A percentile compares a stretch with the other conserved stretches of the same genome.
Conservation (phyloP, 331 rosid species). For the Quercus tomentella region DNA sequence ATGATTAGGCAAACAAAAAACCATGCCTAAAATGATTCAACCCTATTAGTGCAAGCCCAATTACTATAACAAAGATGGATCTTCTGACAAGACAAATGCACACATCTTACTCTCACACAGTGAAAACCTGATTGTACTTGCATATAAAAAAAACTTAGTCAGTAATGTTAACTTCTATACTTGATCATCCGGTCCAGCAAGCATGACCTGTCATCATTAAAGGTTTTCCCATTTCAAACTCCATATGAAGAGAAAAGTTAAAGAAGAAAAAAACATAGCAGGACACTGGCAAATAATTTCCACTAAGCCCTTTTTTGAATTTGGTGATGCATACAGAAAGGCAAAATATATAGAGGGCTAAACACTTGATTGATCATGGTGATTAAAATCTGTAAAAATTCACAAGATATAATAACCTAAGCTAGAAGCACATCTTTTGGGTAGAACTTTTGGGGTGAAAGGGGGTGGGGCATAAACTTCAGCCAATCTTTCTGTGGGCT, state of each 20-base stretch:
- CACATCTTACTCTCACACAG: constrained; percentile 45
- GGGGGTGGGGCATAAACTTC: neutral
- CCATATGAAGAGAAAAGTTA: neutral
- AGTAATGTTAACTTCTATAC: constrained; percentile 57
- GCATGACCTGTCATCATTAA: constrained; percentile 60
- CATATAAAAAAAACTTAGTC: constrained; percentile 34
- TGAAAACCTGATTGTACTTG: constrained; percentile 37
- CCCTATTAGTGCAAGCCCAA: constrained; percentile 59
- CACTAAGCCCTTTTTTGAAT: neutral
- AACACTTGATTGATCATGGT: neutral
- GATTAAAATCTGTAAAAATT: neutral
- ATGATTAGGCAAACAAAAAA: constrained; percentile 93
- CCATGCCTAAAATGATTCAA: constrained; percentile 86
- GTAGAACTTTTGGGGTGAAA: neutral
- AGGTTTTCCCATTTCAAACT: neutral
- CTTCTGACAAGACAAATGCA: constrained; percentile 34
- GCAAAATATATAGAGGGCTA: neutral
- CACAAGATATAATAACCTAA: neutral
- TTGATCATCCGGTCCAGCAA: constrained; percentile 93
- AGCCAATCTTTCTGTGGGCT: too few relatives aligned
- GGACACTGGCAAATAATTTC: constrained; percentile 2
- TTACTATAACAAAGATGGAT: constrained; percentile 34
- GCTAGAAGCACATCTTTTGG: neutral
- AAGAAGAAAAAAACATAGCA: neutral
- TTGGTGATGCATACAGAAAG: neutral